These are phyloP conservation scores for Marasmius oreades DNA, from an alignment of 1,284 basidiomycete genomes.

Conservation along the genomic window DNA sequence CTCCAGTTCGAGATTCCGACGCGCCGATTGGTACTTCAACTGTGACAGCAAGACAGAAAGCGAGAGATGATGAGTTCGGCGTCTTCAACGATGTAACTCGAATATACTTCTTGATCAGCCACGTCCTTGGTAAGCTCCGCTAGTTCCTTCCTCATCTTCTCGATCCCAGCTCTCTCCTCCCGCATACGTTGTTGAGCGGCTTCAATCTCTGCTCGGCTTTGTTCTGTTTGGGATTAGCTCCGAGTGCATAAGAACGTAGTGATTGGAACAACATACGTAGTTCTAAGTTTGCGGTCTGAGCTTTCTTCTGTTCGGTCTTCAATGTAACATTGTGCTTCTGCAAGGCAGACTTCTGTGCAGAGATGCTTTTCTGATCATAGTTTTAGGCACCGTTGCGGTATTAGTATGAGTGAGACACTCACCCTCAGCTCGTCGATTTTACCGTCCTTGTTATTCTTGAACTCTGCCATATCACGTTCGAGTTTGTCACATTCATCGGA, in stretches of 20 bases:
- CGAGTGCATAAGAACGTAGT: neutral
- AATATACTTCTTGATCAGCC: conserved; percentile 49
- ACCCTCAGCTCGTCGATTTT: conserved; percentile 95
- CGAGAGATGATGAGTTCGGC: conserved; percentile 1
- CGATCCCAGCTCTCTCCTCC: conserved; percentile 58
- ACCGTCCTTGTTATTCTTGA: conserved; percentile 97
- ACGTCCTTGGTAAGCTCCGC: conserved; percentile 54
- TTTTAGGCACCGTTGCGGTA: too few species aligned
- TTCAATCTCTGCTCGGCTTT: conserved; percentile 79
- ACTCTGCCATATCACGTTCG: conserved; percentile 96
- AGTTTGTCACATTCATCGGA: conserved; percentile 81
- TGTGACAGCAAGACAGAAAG: conserved; percentile 30
- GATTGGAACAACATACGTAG: conserved; percentile 51
- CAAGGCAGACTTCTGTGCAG: conserved; percentile 76
- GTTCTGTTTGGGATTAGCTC: conserved; percentile 49
- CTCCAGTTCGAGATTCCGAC: conserved; percentile 77
- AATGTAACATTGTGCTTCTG: conserved; percentile 80
- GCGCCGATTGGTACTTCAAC: conserved; percentile 58
- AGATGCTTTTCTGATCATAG: conserved; percentile 70
- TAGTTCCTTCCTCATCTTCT: conserved; percentile 64
- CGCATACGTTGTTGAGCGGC: conserved; percentile 54
- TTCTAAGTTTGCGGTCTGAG: conserved; percentile 86
- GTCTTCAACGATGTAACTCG: conserved; percentile 1
- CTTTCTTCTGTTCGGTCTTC: conserved; percentile 86
- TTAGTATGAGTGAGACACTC: too few species aligned